These are phyloP conservation scores for Pseudovirgaria hyperparasitica DNA, from an alignment of 2,329 filamentous ascomycete genomes.

Conservation along the genomic window DNA sequence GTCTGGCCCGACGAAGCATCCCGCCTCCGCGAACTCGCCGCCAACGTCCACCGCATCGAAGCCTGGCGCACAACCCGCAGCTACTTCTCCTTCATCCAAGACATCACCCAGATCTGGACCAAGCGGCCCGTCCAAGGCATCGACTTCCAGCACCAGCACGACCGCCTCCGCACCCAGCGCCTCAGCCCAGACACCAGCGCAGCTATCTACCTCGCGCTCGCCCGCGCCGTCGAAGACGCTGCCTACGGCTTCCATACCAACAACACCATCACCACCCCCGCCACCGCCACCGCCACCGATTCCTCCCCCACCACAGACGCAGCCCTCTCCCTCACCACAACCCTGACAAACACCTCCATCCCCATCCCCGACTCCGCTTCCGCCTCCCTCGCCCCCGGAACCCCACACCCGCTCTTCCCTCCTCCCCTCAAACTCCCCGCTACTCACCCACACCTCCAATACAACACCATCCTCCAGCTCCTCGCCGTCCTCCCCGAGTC, in stretches of 20 bases:
- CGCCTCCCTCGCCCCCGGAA: constrained; percentile 1
- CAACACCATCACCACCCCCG: constrained; percentile 2
- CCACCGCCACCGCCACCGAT: constrained; percentile 6
- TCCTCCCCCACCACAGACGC: constrained; percentile 7
- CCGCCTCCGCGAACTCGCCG: constrained; percentile 75
- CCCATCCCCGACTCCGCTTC: background rate
- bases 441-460: constrained; percentile 17
- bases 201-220: constrained; percentile 73
- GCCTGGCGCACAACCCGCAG: constrained; percentile 93
- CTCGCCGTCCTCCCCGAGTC: constrained; percentile 73
- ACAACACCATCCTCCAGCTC: constrained; percentile 41
- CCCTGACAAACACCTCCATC: constrained; percentile 11
- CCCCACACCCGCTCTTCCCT: background rate
- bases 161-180: constrained; percentile 73
- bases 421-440: constrained; percentile 8
- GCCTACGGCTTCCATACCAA: constrained; percentile 2
- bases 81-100: constrained; percentile 87
- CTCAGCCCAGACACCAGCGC: constrained; percentile 63
- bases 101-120: constrained; percentile 23
- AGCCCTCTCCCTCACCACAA: constrained; percentile 11
- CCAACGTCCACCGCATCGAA: constrained; percentile 85
- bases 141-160: constrained; percentile 85
- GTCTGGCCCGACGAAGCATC: constrained; percentile 80
- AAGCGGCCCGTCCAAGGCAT: constrained; percentile 58
- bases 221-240: constrained; percentile 51